Evolutionary conservation across 208 protist species (phyloP), one percentile per base, ranked within the genome.

Genomic region (Leishmania turanica): DNA sequence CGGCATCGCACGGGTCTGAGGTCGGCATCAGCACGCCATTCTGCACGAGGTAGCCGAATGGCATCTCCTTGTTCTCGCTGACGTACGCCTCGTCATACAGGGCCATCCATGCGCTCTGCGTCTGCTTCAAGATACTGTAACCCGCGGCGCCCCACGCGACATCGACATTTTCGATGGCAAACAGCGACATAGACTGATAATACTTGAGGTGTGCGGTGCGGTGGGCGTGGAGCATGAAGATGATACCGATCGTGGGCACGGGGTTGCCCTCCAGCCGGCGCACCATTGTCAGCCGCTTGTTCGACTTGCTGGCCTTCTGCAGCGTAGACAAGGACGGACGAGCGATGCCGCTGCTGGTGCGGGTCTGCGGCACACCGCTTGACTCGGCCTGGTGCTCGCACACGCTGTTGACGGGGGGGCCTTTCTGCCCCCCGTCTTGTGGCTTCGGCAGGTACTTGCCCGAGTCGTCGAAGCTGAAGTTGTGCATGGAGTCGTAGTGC

Each of bases 51-150:
- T 81, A 87, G 47, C 60, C 37, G 54, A 88, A 87, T 21, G 76
- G 64, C 60, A 84, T 75, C 37, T 78, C 62, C 34, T 72, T 71
- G 73, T 74, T 84, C 11, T 87, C 60, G 64, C 77, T 82, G 19
- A 97, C 81, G 82, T 97, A 97, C 19, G 73, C 78, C 84, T 97
- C 94, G 49, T 93, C 86, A 85, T 93, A 97, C 3, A 97, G 73
- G 31, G 83, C 64, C 69, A 71, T 68, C 93, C 94, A 97, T 40
- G 88, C 86, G 31, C 42, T 71, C 78, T 89, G 81, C 34, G 92
- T 97, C 53, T 91, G 89, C 70, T 88, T 78, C 34, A 92, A 24
- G 17, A 86, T 69, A 24, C 79, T 79, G 19, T 83, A 85, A n/a
- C 84, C 66, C 34, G 86, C 80, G 40, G 9, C 19, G 24, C 40